phyloP scores from a whole-genome alignment of 1,139 yeast genomes.

The Kodamaea anthophila region DNA sequence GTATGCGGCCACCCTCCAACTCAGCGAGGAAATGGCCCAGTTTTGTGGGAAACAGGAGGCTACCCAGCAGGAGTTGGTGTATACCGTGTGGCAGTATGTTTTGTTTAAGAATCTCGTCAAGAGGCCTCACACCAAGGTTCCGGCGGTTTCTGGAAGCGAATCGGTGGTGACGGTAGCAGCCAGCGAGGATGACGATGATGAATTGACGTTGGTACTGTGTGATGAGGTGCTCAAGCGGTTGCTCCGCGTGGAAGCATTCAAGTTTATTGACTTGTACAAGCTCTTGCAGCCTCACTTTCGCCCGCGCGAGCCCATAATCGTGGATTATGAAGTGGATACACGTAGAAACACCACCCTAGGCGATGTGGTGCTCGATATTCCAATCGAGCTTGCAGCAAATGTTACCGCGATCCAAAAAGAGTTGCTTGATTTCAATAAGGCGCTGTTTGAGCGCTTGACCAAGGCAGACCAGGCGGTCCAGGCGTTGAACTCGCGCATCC shows the following conservation, averaged over 20 bases:
- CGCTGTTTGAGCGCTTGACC: constrained; percentile 33
- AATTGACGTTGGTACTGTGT: constrained; percentile 49
- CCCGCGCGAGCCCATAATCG: constrained; percentile 73
- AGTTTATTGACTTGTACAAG: constrained; percentile 71
- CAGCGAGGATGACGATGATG: constrained; percentile 22
- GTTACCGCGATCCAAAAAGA: constrained; percentile 35
- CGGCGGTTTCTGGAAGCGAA: constrained; percentile 27
- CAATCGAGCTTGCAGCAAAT: constrained; percentile 50
- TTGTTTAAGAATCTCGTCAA: constrained; percentile 65
- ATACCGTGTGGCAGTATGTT: constrained; percentile 83
- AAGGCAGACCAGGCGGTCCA: constrained; percentile 46
- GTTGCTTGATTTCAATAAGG: constrained; percentile 33
- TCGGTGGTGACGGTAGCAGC: constrained; percentile 12
- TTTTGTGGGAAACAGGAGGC: constrained; percentile 73
- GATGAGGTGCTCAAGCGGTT: constrained; percentile 61
- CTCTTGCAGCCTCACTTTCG: constrained; percentile 52
- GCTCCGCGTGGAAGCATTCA: constrained; percentile 46
- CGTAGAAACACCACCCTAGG: constrained; percentile 76
- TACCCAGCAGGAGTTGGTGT: constrained; percentile 82
- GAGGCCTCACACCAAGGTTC: constrained; percentile 28
- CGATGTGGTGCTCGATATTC: constrained; percentile 71
- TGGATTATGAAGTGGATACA: constrained; percentile 72
- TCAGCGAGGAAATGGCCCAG: constrained; percentile 57
- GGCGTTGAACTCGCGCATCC: constrained; percentile 53
- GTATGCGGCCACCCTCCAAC: constrained; percentile 54